Percentiles rank a stretch among this genome's conserved stretches.
Conservation (phyloP, 2,329 filamentous ascomycete species). For the Pestalotiopsis sp. region DNA sequence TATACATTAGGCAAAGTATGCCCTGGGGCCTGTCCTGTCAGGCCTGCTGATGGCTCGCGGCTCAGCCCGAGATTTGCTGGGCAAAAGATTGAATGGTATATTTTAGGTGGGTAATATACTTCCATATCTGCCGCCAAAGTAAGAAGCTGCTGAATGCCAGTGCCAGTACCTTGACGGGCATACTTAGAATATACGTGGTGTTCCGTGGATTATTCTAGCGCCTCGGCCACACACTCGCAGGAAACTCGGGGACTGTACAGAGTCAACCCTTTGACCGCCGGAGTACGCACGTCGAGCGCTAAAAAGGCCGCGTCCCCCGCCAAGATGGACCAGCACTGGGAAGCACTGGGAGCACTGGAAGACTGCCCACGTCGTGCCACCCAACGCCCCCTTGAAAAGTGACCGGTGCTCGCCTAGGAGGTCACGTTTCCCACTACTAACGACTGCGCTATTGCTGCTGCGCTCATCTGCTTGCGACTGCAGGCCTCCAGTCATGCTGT, state of each 20-base stretch:
- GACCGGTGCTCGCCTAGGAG: background rate
- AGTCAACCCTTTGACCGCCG: background rate
- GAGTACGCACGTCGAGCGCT: background rate
- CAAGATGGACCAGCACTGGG: background rate
- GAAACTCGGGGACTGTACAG: background rate
- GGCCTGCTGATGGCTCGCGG: background rate
- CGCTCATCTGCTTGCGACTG: background rate
- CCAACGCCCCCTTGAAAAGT: background rate
- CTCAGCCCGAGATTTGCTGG: background rate
- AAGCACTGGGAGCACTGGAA: background rate
- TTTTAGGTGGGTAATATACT: background rate
- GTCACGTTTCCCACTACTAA: background rate
- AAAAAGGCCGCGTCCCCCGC: background rate
- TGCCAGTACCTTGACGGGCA: background rate
- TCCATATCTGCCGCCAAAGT: background rate
- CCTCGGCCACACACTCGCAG: background rate
- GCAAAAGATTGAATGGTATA: background rate
- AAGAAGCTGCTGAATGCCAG: background rate
- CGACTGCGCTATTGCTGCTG: background rate
- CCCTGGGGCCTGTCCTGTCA: background rate
- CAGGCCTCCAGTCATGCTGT: background rate
- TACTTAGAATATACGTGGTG: background rate
- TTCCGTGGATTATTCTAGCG: constrained; percentile 11
- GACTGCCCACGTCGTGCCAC: background rate
- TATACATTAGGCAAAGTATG: background rate